These are phyloP conservation scores for Xerocomellus amylosporus DNA, from an alignment of 768 basidiomycete species.

Conservation along the genomic window DNA sequence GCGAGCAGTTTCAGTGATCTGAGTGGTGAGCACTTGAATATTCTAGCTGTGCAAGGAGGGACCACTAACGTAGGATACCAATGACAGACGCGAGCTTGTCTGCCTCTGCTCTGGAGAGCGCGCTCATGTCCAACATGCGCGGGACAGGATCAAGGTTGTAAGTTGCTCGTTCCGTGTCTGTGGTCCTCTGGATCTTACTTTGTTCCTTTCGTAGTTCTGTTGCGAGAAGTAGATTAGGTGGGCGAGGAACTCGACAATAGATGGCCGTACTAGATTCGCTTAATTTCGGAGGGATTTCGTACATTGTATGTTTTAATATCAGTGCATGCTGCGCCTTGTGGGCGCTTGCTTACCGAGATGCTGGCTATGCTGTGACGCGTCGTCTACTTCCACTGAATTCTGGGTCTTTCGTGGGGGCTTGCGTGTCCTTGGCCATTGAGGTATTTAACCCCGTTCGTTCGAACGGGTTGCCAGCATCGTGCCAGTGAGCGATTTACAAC, in stretches of 20 bases:
- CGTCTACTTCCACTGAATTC: slow-evolving; percentile 20
- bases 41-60: neutral
- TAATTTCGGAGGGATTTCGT: neutral
- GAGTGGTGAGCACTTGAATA: slow-evolving; percentile 56
- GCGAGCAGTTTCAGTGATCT: slow-evolving; percentile 85
- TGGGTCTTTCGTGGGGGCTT: slow-evolving; percentile 20
- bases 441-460: slow-evolving; percentile 15
- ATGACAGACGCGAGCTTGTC: slow-evolving; percentile 67
- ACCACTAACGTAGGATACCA: neutral
- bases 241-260: slow-evolving; percentile 30
- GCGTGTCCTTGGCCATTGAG: slow-evolving; percentile 10
- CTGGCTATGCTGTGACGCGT: slow-evolving; percentile 14
- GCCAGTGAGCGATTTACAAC: slow-evolving; percentile 8
- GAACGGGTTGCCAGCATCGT: neutral
- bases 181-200: neutral
- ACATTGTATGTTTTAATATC: slow-evolving; percentile 6
- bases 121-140: slow-evolving; percentile 71
- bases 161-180: slow-evolving; percentile 31
- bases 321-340: slow-evolving; percentile 1
- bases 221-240: slow-evolving; percentile 31
- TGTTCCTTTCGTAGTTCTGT: slow-evolving; percentile 30
- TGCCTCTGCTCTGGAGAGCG: slow-evolving; percentile 77
- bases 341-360: slow-evolving; percentile 13
- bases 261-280: neutral
- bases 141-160: slow-evolving; percentile 67